Evolutionary conservation across 176 grass and related monocot genomes (phyloP).

Genomic region (Aegilops speltoides): DNA sequence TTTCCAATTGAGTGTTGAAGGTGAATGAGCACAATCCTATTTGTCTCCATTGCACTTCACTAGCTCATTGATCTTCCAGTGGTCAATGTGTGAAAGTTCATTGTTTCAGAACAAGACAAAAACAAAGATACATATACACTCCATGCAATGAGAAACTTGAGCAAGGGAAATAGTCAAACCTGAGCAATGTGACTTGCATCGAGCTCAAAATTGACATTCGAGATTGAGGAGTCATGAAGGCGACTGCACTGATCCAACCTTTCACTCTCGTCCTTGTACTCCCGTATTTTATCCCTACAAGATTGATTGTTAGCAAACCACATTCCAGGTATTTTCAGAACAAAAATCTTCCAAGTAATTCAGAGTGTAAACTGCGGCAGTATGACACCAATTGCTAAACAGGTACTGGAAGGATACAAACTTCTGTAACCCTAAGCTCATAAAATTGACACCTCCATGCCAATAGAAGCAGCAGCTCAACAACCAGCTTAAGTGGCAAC

Average conservation of each 20-base stretch:
- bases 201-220: slow-evolving; percentile 75
- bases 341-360: background rate
- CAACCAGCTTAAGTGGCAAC: background rate
- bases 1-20: background rate
- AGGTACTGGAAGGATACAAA: background rate
- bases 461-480: background rate
- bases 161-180: slow-evolving; percentile 41
- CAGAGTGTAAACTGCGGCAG: slow-evolving; percentile 1
- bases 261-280: slow-evolving; percentile 87
- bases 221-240: slow-evolving; percentile 83
- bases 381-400: background rate
- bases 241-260: slow-evolving; percentile 84
- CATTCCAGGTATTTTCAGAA: slow-evolving; percentile 1
- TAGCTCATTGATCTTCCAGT: slow-evolving; percentile 14
- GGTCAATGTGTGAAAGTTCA: background rate
- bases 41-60: background rate
- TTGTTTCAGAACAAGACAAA: background rate
- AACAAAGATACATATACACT: slow-evolving; percentile 8
- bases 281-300: slow-evolving; percentile 73
- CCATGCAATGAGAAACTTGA: slow-evolving; percentile 7
- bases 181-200: slow-evolving; percentile 76
- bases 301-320: slow-evolving; percentile 1
- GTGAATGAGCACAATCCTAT: background rate
- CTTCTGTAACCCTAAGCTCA: background rate
- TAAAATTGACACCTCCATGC: background rate